Evolutionary conservation across 106 monocot species (phyloP), one percentile per base, ranked within the genome.

Genomic region (Cymbidium sinense): DNA sequence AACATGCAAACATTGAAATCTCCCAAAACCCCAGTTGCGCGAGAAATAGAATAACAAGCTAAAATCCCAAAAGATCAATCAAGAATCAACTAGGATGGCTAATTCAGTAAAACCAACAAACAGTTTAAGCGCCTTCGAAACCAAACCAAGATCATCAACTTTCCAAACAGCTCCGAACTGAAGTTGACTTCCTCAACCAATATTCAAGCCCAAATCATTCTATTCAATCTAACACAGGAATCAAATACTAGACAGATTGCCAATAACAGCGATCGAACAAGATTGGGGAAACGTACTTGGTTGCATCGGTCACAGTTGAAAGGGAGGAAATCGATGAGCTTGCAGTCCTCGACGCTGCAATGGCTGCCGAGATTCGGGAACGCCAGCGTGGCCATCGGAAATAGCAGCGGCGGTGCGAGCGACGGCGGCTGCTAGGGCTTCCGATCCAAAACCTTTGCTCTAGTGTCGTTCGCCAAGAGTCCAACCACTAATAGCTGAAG

Each of bases 281-380:
- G 11, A 67, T 10, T 12, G 31, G 30, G 67, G 19, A 37, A 36
- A 9, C 70, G 2, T 50, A 50, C 75, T 18, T 75, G 43, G 17
- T 75, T 50, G 75, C 75, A 75, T 47, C 75, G 28, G 18, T 75
- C 75, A 30, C 75, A 75, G 50, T 43, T 75, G 43, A 75, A 75
- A 23, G 75, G 75, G 6, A 75, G 28, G 47, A 75, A 75, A 47
- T 75, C 75, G 8, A 50, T 27, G 47, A 75, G 75, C 27, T 50
- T 75, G 75, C 75, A 75, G 19, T 43, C 50, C 1, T 75, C 75
- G 75, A 50, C 75, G 75, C 75, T 3, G 47, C 75, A 75, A 50
- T 75, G 75, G 37, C 17, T 43, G 2, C 35, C 70, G 35, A 36
- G 70, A 70, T 20, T 20, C 29, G 35, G 7, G 20, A 70, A 35